phyloP scores from a whole-genome alignment of 768 basidiomycete genomes.

The Russula vinacea region DNA sequence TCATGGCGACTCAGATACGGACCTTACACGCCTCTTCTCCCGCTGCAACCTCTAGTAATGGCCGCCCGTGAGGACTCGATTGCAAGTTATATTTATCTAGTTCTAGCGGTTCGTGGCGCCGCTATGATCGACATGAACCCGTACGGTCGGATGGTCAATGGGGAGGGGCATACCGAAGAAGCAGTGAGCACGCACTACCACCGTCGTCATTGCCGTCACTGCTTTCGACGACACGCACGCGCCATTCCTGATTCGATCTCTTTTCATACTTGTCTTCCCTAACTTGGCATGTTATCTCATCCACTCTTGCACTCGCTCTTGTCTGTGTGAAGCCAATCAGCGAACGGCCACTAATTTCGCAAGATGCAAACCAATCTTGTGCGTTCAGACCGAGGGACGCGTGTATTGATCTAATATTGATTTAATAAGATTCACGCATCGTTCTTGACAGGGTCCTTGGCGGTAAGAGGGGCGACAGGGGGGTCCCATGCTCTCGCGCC shows the following conservation, averaged over 20 bases:
- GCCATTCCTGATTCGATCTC: not conserved
- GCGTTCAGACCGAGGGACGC: not conserved
- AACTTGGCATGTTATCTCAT: not conserved
- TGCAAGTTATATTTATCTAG: not conserved
- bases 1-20: not conserved
- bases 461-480: not conserved
- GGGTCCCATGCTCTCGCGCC: not conserved
- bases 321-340: not conserved
- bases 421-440: not conserved
- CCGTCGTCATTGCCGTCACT: slow-evolving; percentile 1
- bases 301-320: not conserved
- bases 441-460: not conserved
- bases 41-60: not conserved
- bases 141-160: not conserved
- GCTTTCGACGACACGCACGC: not conserved
- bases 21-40: not conserved
- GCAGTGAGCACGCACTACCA: not conserved
- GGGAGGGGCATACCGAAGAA: not conserved
- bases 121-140: not conserved
- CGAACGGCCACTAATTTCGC: not conserved
- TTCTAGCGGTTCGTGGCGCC: not conserved
- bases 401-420: not conserved
- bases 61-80: not conserved
- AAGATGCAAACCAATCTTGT: not conserved
- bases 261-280: not conserved